Percentiles rank a stretch among this genome's conserved stretches.
phyloP scores from a whole-genome alignment of 306 rosid genomes.

The Prunus armeniaca region DNA sequence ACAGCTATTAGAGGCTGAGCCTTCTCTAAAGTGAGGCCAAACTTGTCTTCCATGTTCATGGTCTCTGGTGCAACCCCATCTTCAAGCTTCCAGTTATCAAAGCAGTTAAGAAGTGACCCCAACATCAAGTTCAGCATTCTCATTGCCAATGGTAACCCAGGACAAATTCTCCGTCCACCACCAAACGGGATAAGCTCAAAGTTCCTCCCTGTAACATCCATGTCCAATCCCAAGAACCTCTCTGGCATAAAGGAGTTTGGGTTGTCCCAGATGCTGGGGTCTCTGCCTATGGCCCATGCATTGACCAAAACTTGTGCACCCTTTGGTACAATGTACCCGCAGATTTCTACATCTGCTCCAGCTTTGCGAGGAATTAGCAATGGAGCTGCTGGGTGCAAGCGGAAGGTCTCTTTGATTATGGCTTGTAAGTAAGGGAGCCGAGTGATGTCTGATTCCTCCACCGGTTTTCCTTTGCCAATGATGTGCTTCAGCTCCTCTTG shows the following conservation, averaged over 20 bases:
- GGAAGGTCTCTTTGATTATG: too few species aligned
- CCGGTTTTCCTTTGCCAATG: too few species aligned
- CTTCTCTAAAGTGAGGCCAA: constrained; percentile 4
- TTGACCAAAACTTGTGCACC: constrained; percentile 24
- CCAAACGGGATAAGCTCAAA: constrained; percentile 45
- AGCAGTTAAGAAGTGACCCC: constrained; percentile 34
- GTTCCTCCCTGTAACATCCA: constrained; percentile 17
- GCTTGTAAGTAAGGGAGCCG: too few species aligned
- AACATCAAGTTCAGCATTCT: constrained; percentile 35
- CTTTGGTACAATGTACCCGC: constrained; percentile 6
- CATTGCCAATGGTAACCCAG: constrained; percentile 34
- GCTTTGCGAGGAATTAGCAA: constrained; percentile 20
- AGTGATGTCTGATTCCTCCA: too few species aligned
- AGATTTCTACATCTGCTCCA: constrained; percentile 11
- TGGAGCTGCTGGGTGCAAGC: background rate
- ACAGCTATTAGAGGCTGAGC: background rate
- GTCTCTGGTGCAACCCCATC: constrained; percentile 20
- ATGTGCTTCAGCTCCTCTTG: too few species aligned
- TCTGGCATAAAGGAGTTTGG: constrained; percentile 21
- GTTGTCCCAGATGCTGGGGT: constrained; percentile 13
- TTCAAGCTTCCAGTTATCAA: constrained; percentile 38
- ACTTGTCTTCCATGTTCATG: constrained; percentile 26
- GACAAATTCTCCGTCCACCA: constrained; percentile 42
- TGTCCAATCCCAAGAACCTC: constrained; percentile 20
- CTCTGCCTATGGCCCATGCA: constrained; percentile 27